Conservation (phyloP, 176 grass and related monocot species). For the Aechmea fasciata region DNA sequence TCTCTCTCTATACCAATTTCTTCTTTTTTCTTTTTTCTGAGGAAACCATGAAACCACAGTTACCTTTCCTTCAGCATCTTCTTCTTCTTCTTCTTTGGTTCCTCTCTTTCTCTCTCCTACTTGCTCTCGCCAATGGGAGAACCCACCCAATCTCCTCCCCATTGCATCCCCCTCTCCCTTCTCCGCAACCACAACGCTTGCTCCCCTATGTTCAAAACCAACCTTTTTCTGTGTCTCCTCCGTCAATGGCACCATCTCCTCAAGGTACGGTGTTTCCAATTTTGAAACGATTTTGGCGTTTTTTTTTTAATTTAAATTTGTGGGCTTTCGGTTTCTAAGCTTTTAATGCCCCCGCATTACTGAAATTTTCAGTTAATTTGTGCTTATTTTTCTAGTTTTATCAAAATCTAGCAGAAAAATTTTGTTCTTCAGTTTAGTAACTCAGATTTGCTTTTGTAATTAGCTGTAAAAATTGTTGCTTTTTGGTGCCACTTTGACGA, state of each 20-base stretch:
- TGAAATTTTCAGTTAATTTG: neutral
- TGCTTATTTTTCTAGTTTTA: neutral
- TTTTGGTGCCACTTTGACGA: neutral
- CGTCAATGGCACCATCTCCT: neutral
- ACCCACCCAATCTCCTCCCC: neutral
- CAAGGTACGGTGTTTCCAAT: neutral
- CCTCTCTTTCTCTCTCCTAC: neutral
- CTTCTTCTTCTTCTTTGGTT: neutral
- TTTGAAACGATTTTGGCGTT: neutral
- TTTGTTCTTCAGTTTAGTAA: neutral
- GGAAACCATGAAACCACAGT: neutral
- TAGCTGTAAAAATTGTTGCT: neutral
- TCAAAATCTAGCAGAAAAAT: neutral
- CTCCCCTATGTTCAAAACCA: neutral
- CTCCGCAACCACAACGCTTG: neutral
- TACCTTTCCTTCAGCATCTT: neutral
- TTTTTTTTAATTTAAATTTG: neutral
- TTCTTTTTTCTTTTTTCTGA: neutral
- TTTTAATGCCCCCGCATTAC: neutral
- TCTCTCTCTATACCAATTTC: neutral
- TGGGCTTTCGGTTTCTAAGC: neutral
- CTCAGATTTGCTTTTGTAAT: neutral
- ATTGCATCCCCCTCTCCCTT: neutral
- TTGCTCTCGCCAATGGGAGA: neutral
- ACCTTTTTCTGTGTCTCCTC: neutral